A percentile compares a stretch with the other conserved stretches of the same genome.
Evolutionary conservation across 306 rosid species (phyloP).

Genomic region (Sesbania bispinosa): DNA sequence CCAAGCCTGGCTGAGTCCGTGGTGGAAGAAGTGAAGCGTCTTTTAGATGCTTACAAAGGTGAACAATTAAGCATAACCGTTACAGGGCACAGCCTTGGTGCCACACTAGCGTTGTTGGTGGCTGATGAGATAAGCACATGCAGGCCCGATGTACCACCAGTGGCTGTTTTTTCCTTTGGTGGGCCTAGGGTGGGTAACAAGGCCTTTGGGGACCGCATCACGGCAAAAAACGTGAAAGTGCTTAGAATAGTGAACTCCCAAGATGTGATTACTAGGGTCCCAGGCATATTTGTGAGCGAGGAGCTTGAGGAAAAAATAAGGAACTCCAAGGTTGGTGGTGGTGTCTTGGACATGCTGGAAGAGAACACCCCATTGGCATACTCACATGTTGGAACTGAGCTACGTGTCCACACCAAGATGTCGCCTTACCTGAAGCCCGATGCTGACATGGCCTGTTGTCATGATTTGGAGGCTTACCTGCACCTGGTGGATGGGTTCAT

Average conservation of each 20-base stretch:
- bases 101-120: slow-evolving; percentile 69
- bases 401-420: slow-evolving; percentile 75
- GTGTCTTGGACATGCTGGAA: slow-evolving; percentile 42
- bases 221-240: slow-evolving; percentile 50
- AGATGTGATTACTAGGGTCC: slow-evolving; percentile 79
- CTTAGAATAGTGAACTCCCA: slow-evolving; percentile 78
- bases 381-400: slow-evolving; percentile 78
- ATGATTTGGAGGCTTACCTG: slow-evolving; percentile 87
- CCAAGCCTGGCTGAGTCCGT: slow-evolving; percentile 67
- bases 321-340: slow-evolving; percentile 34
- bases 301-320: slow-evolving; percentile 45
- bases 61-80: slow-evolving; percentile 73
- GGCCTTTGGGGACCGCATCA: slow-evolving; percentile 47
- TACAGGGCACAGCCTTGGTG: slow-evolving; percentile 89
- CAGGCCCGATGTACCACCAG: slow-evolving; percentile 39
- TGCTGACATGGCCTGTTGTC: slow-evolving; percentile 88
- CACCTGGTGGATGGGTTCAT: slow-evolving; percentile 89
- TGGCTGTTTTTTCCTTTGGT: slow-evolving; percentile 83
- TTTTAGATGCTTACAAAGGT: slow-evolving; percentile 53
- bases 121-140: slow-evolving; percentile 69
- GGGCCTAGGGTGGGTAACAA: slow-evolving; percentile 89
- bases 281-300: slow-evolving; percentile 46
- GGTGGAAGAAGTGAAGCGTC: slow-evolving; percentile 57
- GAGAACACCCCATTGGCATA: slow-evolving; percentile 55
- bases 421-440: slow-evolving; percentile 83